Evolutionary conservation across 768 basidiomycete species (phyloP), one percentile per base, ranked within the genome.

Genomic region (Pleurotus pulmonarius): DNA sequence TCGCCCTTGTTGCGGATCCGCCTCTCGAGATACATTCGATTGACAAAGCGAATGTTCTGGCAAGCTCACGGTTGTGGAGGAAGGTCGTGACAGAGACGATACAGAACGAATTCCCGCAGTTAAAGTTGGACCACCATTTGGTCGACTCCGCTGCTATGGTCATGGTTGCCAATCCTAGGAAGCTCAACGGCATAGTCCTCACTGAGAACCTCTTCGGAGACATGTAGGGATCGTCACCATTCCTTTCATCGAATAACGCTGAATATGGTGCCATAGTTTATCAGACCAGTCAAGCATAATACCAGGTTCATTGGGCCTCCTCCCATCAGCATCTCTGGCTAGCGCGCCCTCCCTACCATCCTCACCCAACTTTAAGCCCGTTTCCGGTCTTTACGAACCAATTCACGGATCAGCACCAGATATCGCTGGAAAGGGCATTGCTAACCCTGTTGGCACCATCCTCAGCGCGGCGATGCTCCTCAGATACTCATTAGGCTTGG

Each of bases 21-120:
- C 94, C 95, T 16, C 79, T 96, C 46, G 80, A 85, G 18, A 87
- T 99, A 57, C 92, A 93, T 72, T 96, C 94, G 0, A 79, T 99
- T 70, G 97, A 99, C 79, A 99, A 99, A 74, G 97, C 97, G 54
- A 99, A 99, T 72, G 97, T 99, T 18, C 85, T 99, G 55, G 97
- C 97, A 20, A 91, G 85, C 66, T 96, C 93, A 37, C 78, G 97
- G 48, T 76, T 99, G 41, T 99, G 97, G 97, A 77, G 97, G 57
- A 94, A 87, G 70, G 90, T 92, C 18, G 96, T 97, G 54, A 88
- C 83, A 2, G 92, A 97, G 66, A 86, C 90, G 1, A 71, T 97
- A 62, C 73, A 81, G 48, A 81, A 81, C 29, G 97, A 99, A 70
- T 98, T 90, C 72, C 94, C 96, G 5, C 86, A 93, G 65, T 70